These are phyloP conservation scores for Gynandropsis gynandra DNA, from an alignment of 345 rosid genomes.

Conservation along the genomic window DNA sequence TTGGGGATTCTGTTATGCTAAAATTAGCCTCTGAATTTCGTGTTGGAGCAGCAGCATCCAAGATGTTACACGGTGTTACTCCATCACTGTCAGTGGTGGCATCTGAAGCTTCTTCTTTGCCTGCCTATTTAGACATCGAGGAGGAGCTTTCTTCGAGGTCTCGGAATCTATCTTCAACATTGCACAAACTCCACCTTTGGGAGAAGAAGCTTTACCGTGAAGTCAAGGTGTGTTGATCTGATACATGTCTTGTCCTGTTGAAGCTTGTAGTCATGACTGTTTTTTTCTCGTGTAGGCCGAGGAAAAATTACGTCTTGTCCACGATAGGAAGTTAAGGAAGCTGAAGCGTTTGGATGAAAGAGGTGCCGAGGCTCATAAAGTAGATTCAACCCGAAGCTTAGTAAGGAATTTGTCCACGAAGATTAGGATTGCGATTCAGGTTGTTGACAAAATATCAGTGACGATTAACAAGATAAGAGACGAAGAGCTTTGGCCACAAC, in stretches of 20 bases:
- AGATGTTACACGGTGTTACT: slow-evolving; percentile 55
- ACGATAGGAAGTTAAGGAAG: slow-evolving; percentile 66
- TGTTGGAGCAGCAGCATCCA: slow-evolving; percentile 42
- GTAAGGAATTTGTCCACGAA: slow-evolving; percentile 72
- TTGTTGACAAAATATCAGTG: slow-evolving; percentile 76
- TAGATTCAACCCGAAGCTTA: slow-evolving; percentile 40
- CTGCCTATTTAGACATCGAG: slow-evolving; percentile 40
- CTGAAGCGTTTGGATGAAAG: slow-evolving; percentile 68
- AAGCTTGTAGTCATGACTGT: background rate
- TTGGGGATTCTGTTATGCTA: too few relatives aligned
- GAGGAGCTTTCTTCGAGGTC: slow-evolving; percentile 69
- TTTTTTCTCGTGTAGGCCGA: slow-evolving; percentile 47
- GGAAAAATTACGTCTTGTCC: slow-evolving; percentile 75
- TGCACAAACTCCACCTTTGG: slow-evolving; percentile 82
- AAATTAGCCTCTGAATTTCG: slow-evolving; percentile 11
- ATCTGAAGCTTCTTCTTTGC: slow-evolving; percentile 53
- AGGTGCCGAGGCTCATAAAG: slow-evolving; percentile 75
- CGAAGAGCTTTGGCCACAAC: slow-evolving; percentile 94
- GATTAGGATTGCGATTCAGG: slow-evolving; percentile 79
- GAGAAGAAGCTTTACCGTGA: slow-evolving; percentile 89
- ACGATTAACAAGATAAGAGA: slow-evolving; percentile 86
- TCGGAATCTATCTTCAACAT: slow-evolving; percentile 75
- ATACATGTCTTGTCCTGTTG: background rate
- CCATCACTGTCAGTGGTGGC: slow-evolving; percentile 48
- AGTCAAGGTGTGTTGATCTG: slow-evolving; percentile 60